Percentiles rank a stretch among this genome's conserved stretches.
Evolutionary conservation across 768 basidiomycete genomes (phyloP).

Genomic region (Calocybe indica): DNA sequence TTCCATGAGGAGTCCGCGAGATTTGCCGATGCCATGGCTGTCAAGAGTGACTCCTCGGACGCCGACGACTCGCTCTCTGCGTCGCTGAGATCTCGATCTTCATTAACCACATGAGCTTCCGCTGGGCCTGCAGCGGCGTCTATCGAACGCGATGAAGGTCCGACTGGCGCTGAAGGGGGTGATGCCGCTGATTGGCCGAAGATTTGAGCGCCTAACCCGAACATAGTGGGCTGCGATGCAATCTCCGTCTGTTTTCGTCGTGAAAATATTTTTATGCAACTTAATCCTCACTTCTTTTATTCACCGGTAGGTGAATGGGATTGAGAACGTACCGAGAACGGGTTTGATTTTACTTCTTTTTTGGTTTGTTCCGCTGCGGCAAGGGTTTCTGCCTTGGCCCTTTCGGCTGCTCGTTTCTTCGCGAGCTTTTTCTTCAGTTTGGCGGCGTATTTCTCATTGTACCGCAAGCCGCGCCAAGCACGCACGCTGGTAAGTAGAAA

Average conservation of each 20-base stretch:
- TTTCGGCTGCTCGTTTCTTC: conserved; percentile 30
- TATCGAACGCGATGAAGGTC: conserved; percentile 2
- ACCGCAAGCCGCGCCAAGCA: conserved; percentile 73
- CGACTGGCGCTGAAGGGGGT: conserved; percentile 7
- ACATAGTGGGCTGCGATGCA: conserved; percentile 27
- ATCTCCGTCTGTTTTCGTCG: conserved; percentile 15
- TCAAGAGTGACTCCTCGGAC: conserved; percentile 45
- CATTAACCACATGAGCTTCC: conserved; percentile 17
- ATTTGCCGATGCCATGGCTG: conserved; percentile 49
- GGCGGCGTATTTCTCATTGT: conserved; percentile 68
- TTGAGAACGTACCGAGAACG: conserved; percentile 54
- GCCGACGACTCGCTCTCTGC: conserved; percentile 30
- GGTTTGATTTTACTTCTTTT: conserved; percentile 41
- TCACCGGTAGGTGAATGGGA: not conserved
- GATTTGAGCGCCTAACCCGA: conserved; percentile 58
- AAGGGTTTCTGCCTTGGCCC: conserved; percentile 25
- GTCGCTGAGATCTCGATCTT: conserved; percentile 20
- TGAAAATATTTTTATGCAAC: conserved; percentile 11
- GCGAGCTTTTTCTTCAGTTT: conserved; percentile 58
- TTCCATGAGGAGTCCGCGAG: conserved; percentile 63
- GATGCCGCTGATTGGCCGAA: conserved; percentile 38
- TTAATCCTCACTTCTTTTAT: not conserved
- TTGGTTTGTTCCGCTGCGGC: conserved; percentile 26
- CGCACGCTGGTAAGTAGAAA: conserved; percentile 48
- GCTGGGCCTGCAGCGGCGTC: too few species aligned